phyloP scores from a whole-genome alignment of 352 stramenopile species.

The Phytopythium vexans region DNA sequence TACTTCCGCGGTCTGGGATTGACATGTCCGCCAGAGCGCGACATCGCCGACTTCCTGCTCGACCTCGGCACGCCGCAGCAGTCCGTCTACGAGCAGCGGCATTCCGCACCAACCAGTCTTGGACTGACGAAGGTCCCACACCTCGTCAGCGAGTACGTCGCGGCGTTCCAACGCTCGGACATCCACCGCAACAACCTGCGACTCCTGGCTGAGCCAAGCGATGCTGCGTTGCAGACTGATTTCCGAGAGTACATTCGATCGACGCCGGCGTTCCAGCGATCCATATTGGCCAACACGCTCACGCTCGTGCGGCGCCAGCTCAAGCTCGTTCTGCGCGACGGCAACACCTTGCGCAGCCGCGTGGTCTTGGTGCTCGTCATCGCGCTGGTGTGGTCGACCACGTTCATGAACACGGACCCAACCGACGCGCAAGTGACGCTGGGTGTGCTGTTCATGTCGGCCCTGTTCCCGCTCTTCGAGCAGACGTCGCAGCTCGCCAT shows the following conservation, averaged over 20 bases:
- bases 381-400: constrained; percentile 27
- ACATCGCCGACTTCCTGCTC: constrained; percentile 52
- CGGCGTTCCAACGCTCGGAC: constrained; percentile 14
- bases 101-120: background rate
- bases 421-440: constrained; percentile 32
- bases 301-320: constrained; percentile 36
- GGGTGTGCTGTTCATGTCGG: constrained; percentile 69
- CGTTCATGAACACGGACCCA: constrained; percentile 33
- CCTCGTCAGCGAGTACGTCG: constrained; percentile 19
- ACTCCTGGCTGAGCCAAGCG: constrained; percentile 81
- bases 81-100: constrained; percentile 22
- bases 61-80: constrained; percentile 45
- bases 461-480: constrained; percentile 69
- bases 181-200: constrained; percentile 35
- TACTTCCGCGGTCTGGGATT: constrained; percentile 42
- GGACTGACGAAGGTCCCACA: constrained; percentile 13
- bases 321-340: constrained; percentile 44
- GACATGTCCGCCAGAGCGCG: constrained; percentile 30
- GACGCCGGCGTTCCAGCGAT: constrained; percentile 27
- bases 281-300: constrained; percentile 11
- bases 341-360: constrained; percentile 20
- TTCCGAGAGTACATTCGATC: constrained; percentile 70
- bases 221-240: constrained; percentile 77
- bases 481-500: constrained; percentile 66
- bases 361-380: constrained; percentile 36